phyloP scores from a whole-genome alignment of 495 filamentous ascomycete species.

The Penicillium manginii region DNA sequence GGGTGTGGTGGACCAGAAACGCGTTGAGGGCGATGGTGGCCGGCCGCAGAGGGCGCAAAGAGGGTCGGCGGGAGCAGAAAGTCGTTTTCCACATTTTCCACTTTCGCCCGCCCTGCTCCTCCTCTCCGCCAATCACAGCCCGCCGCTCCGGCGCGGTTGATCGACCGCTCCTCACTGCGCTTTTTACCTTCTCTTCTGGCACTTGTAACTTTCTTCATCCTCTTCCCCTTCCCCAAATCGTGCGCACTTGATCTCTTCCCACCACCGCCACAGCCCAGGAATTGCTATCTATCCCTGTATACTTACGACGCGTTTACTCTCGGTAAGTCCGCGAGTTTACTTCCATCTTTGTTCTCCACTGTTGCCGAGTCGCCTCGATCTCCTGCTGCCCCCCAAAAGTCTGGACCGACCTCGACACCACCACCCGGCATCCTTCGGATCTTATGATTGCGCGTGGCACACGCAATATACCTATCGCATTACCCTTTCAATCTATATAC shows the following conservation, averaged over 20 bases:
- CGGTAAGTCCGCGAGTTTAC: slow-evolving; percentile 23
- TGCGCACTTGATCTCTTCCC: slow-evolving; percentile 24
- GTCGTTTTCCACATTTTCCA: not conserved
- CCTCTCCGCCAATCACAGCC: slow-evolving; percentile 48
- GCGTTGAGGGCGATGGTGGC: not conserved
- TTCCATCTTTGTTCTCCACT: slow-evolving; percentile 7
- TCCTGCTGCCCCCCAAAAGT: not conserved
- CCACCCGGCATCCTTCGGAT: not conserved
- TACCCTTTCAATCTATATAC: not conserved
- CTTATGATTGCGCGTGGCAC: not conserved
- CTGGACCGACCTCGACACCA: not conserved
- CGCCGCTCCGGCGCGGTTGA: slow-evolving; percentile 36
- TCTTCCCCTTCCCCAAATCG: slow-evolving; percentile 33
- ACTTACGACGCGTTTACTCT: slow-evolving; percentile 26
- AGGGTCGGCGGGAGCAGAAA: slow-evolving; percentile 10
- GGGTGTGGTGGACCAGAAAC: slow-evolving; percentile 16
- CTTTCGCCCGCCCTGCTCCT: slow-evolving; percentile 36
- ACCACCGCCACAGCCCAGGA: slow-evolving; percentile 7
- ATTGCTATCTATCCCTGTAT: slow-evolving; percentile 6
- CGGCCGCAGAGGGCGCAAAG: slow-evolving; percentile 13
- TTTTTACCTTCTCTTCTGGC: slow-evolving; percentile 27
- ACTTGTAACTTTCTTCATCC: slow-evolving; percentile 27
- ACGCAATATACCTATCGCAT: not conserved
- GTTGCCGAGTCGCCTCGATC: slow-evolving; percentile 10
- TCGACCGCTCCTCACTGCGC: slow-evolving; percentile 49